phyloP scores from a whole-genome alignment of 2,329 filamentous ascomycete species.

The Botrytis paeoniae region DNA sequence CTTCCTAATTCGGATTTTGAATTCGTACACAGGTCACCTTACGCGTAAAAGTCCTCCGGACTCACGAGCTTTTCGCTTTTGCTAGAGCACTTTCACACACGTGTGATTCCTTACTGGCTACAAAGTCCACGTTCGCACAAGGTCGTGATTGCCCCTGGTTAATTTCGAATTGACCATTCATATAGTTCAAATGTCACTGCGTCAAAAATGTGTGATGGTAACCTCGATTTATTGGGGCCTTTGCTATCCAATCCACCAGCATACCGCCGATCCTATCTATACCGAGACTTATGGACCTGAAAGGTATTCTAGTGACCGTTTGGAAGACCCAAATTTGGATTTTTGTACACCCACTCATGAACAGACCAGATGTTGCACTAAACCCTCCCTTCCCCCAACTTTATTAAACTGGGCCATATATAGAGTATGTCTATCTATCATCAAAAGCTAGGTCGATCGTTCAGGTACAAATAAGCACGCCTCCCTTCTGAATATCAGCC shows the following conservation, averaged over 20 bases:
- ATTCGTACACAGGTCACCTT: background rate
- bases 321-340: background rate
- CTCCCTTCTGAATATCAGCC: background rate
- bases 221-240: background rate
- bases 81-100: background rate
- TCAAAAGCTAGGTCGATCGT: background rate
- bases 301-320: background rate
- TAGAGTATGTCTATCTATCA: background rate
- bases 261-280: background rate
- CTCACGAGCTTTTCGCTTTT: background rate
- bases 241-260: background rate
- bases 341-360: background rate
- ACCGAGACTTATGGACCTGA: background rate
- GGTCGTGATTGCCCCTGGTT: background rate
- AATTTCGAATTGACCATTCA: background rate
- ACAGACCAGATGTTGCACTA: background rate
- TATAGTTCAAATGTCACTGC: background rate
- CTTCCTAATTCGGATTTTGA: background rate
- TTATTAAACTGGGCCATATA: background rate
- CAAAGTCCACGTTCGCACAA: background rate
- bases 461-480: slow-evolving; percentile 8
- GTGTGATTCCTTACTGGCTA: background rate
- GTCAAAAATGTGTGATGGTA: background rate
- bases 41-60: background rate
- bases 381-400: background rate